A percentile compares a stretch with the other conserved stretches of the same genome.
These are phyloP conservation scores for Mucor plumbeus DNA, from an alignment of 371 early-diverging fungal genomes.

Conservation along the genomic window DNA sequence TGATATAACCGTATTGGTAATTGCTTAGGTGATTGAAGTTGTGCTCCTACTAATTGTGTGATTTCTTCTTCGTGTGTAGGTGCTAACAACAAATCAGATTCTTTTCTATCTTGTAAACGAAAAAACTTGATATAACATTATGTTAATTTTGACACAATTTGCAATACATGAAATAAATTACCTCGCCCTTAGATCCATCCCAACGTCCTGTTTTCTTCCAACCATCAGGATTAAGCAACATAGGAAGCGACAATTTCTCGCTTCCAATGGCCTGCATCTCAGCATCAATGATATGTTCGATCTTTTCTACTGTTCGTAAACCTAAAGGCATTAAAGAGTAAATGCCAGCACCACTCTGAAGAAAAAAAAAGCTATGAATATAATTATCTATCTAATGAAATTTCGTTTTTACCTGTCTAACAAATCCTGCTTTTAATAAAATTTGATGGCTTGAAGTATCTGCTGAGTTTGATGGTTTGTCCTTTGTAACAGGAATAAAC, in stretches of 20 bases:
- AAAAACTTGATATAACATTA: constrained; percentile 57
- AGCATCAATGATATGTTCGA: constrained; percentile 79
- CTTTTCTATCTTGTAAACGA: constrained; percentile 80
- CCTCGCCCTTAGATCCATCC: constrained; percentile 75
- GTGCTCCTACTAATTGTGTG: constrained; percentile 72
- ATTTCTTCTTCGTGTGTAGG: constrained; percentile 96
- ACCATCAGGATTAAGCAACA: constrained; percentile 64
- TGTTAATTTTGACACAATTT: too few relatives aligned
- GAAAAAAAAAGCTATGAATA: background rate
- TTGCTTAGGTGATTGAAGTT: constrained; percentile 71
- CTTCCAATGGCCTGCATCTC: constrained; percentile 80
- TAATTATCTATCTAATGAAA: background rate
- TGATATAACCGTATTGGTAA: constrained; percentile 90
- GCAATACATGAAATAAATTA: constrained; percentile 4
- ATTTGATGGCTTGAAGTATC: constrained; percentile 21
- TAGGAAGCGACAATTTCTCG: constrained; percentile 78
- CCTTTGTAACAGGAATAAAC: constrained; percentile 41
- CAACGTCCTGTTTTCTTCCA: constrained; percentile 87
- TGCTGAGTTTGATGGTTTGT: constrained; percentile 21
- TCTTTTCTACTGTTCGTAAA: constrained; percentile 72
- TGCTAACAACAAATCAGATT: constrained; percentile 71
- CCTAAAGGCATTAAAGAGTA: constrained; percentile 85
- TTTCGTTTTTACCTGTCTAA: constrained; percentile 52
- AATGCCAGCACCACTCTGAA: constrained; percentile 78
- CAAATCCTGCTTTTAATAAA: constrained; percentile 48